A percentile compares a stretch with the other conserved stretches of the same genome.
phyloP scores from a whole-genome alignment of 352 stramenopile species.

The Hyaloperonospora arabidopsidis region DNA sequence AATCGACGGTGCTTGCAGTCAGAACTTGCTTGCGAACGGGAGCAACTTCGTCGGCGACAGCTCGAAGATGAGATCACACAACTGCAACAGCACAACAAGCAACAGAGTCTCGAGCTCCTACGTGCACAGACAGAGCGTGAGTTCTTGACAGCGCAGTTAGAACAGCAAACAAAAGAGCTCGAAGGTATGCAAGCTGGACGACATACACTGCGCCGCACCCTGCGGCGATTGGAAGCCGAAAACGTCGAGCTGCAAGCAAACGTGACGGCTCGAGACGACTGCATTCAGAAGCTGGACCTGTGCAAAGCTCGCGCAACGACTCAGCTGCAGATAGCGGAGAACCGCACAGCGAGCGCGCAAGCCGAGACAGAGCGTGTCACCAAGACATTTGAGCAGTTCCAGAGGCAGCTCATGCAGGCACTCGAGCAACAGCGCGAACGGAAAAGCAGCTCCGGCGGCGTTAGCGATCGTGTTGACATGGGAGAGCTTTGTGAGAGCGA shows the following conservation, averaged over 20 bases:
- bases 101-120: constrained; percentile 13
- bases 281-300: constrained; percentile 17
- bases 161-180: constrained; percentile 19
- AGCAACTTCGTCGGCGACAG: constrained; percentile 22
- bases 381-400: constrained; percentile 22
- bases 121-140: constrained; percentile 19
- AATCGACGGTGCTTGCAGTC: constrained; percentile 40
- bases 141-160: constrained; percentile 13
- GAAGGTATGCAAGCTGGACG: constrained; percentile 16
- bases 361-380: constrained; percentile 20
- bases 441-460: constrained; percentile 9
- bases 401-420: constrained; percentile 21
- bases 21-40: constrained; percentile 31
- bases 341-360: constrained; percentile 22
- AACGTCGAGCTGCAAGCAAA: constrained; percentile 18
- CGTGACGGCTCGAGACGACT: constrained; percentile 15
- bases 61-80: constrained; percentile 16
- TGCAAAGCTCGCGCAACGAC: constrained; percentile 22
- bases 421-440: constrained; percentile 10
- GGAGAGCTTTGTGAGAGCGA: constrained; percentile 4
- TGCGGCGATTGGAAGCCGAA: constrained; percentile 16
- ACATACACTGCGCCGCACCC: constrained; percentile 22
- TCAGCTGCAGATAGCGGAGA: constrained; percentile 31
- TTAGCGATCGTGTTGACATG: constrained; percentile 9
- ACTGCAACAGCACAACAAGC: constrained; percentile 20